Evolutionary conservation across 257 asterid genomes (phyloP).

Genomic region (Henckelia pumila): DNA sequence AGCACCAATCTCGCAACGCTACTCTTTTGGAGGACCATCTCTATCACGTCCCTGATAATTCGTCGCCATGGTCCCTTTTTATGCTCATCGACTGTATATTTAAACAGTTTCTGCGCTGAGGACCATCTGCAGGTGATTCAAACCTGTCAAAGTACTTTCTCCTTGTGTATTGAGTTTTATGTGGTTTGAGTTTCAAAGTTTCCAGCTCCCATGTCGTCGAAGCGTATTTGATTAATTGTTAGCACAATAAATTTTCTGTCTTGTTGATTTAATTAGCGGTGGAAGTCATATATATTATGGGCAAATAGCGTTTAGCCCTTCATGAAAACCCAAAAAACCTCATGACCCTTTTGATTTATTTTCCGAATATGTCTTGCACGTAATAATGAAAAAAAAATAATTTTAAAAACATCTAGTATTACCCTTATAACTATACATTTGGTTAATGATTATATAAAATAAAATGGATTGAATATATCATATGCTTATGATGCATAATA

Average conservation of each 20-base stretch:
- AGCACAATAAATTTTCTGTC: neutral
- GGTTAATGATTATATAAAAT: no score
- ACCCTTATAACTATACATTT: no score
- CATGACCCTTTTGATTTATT: no score
- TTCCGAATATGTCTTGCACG: no score
- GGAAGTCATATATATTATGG: no score
- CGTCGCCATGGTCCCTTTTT: neutral
- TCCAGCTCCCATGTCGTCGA: neutral
- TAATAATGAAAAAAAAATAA: no score
- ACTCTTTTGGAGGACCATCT: constrained; percentile 63
- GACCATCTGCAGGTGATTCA: neutral
- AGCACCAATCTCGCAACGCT: constrained; percentile 53
- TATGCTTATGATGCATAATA: no score
- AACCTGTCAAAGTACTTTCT: neutral
- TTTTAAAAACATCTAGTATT: no score
- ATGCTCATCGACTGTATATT: neutral
- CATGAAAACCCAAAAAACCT: no score
- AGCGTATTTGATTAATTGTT: neutral
- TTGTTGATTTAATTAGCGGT: no score
- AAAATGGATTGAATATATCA: no score
- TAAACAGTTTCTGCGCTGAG: neutral
- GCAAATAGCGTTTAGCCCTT: no score
- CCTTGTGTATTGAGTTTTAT: constrained; percentile 17
- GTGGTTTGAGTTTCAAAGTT: neutral
- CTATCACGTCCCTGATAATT: constrained; percentile 34